Evolutionary conservation across 192 early-diverging fungal species (phyloP).

Genomic region (Rhizophlyctis rosea): DNA sequence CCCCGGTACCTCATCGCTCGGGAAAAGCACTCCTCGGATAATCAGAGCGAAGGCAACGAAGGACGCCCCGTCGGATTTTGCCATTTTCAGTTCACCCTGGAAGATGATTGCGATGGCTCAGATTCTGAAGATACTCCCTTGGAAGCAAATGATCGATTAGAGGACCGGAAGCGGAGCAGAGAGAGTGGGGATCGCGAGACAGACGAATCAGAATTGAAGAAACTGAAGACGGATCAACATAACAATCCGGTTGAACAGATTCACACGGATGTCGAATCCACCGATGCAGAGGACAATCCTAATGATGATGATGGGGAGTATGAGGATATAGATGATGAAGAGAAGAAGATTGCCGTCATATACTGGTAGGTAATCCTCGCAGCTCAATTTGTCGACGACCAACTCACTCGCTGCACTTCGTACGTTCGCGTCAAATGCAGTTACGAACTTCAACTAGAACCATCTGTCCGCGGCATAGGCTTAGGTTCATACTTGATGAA

Average conservation of each 20-base stretch:
- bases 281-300: not conserved
- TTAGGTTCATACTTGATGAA: conserved; percentile 58
- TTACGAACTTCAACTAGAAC: conserved; percentile 62
- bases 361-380: conserved; percentile 57
- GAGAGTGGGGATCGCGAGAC: not conserved
- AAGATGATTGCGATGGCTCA: conserved; percentile 59
- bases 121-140: conserved; percentile 32
- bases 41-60: not conserved
- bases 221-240: too few species aligned
- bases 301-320: not conserved
- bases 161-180: not conserved
- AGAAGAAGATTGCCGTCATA: conserved; percentile 37
- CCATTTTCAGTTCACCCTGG: conserved; percentile 61
- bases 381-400: not conserved
- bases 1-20: conserved; percentile 56
- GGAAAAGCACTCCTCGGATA: not conserved
- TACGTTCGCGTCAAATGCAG: too few species aligned
- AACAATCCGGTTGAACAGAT: too few species aligned
- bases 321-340: conserved; percentile 12
- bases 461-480: conserved; percentile 42
- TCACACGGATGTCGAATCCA: conserved; percentile 6
- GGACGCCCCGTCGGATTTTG: conserved; percentile 49
- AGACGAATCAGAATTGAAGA: too few species aligned
- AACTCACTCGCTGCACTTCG: conserved; percentile 3
- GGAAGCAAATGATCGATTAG: too few species aligned